Percentiles rank a stretch among this genome's conserved stretches.
phyloP scores from a whole-genome alignment of 148 eudicot genomes.

The Rhododendron molle region DNA sequence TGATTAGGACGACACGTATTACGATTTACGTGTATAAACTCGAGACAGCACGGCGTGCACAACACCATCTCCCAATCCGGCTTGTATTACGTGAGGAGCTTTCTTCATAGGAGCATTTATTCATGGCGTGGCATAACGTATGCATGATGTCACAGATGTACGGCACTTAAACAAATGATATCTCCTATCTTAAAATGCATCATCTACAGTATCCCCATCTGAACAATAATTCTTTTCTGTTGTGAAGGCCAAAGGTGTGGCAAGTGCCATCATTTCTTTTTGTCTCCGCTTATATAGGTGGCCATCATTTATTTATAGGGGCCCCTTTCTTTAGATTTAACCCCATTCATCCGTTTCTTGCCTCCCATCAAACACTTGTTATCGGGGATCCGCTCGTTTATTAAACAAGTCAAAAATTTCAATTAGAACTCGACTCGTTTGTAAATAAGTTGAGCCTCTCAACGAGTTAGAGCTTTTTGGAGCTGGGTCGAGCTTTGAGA shows the following conservation, averaged over 20 bases:
- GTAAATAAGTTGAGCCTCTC: no score
- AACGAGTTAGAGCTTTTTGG: no score
- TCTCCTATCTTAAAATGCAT: background rate
- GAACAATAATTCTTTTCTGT: background rate
- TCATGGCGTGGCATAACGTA: conserved; percentile 7
- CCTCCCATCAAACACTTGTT: background rate
- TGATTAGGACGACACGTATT: no score
- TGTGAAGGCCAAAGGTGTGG: background rate
- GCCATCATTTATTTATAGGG: background rate
- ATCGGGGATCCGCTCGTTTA: no score
- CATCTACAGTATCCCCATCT: background rate
- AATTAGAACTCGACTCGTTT: no score
- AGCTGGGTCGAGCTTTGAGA: no score
- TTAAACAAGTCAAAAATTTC: no score
- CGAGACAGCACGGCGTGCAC: no score
- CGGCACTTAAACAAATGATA: background rate
- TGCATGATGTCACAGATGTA: conserved; percentile 4
- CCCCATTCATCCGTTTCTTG: background rate
- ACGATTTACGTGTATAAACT: no score
- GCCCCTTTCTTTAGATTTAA: background rate
- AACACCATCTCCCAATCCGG: no score
- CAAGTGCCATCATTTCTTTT: conserved; percentile 4
- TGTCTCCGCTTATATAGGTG: conserved; percentile 1
- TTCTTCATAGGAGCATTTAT: background rate
- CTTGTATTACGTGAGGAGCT: no score